These are phyloP conservation scores for Rhodotorula sp. DNA, from an alignment of 1,284 basidiomycete genomes.

Conservation along the genomic window DNA sequence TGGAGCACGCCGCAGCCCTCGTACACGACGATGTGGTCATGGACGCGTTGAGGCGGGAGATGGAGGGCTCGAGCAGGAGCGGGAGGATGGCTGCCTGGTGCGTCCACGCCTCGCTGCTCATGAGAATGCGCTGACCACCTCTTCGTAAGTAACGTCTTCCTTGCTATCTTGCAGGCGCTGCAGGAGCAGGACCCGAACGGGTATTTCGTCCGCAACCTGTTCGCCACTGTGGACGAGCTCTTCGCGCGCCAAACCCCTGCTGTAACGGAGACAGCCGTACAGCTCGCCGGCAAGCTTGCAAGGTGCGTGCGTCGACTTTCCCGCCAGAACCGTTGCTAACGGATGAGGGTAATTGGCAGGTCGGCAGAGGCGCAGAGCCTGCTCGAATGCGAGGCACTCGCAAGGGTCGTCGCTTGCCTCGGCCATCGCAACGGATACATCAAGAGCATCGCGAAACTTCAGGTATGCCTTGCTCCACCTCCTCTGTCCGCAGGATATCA, in stretches of 20 bases:
- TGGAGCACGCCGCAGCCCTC: not conserved
- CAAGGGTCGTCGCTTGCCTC: conserved; percentile 17
- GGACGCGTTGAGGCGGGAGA: not conserved
- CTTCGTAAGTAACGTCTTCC: conserved; percentile 12
- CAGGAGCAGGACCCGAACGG: conserved; percentile 5
- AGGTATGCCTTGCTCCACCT: conserved; percentile 1
- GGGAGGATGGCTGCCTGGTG: conserved; percentile 26
- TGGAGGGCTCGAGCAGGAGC: conserved; percentile 16
- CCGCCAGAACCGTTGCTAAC: too few species aligned
- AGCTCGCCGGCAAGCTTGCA: conserved; percentile 25
- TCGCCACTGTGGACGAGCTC: conserved; percentile 11
- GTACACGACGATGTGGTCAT: not conserved
- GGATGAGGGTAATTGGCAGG: conserved; percentile 1
- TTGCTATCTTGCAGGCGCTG: conserved; percentile 17
- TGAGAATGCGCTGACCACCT: not conserved
- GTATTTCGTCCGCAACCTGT: conserved; percentile 1
- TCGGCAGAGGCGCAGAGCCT: conserved; percentile 26
- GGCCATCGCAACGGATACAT: conserved; percentile 36
- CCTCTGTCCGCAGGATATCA: not conserved
- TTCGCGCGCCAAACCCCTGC: not conserved
- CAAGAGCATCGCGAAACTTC: conserved; percentile 27
- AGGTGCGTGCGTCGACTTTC: conserved; percentile 7
- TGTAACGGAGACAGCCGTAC: conserved; percentile 17
- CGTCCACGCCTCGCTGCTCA: not conserved
- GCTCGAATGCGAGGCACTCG: conserved; percentile 34